These are phyloP conservation scores for Takashimella koratensis DNA, from an alignment of 1,284 basidiomycete genomes.

Conservation along the genomic window DNA sequence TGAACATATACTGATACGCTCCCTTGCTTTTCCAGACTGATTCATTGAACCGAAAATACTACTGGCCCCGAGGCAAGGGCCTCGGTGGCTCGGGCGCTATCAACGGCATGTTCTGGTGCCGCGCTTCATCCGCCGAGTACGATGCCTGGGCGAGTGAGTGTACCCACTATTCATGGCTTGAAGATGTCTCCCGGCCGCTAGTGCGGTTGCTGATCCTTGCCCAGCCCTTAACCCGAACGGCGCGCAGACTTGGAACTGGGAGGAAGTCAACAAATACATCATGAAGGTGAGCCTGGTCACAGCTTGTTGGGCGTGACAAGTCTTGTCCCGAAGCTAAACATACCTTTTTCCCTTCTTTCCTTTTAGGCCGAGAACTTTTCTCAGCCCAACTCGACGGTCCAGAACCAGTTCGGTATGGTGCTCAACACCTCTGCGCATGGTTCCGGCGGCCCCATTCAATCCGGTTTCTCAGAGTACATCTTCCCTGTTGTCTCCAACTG, in stretches of 20 bases:
- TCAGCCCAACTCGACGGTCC: constrained; percentile 39
- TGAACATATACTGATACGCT: constrained; percentile 41
- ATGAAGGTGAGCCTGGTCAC: constrained; percentile 44
- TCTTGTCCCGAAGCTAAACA: neutral
- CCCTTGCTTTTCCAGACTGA: constrained; percentile 22
- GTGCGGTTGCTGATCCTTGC: too few species aligned
- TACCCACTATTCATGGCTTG: neutral
- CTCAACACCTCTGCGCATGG: constrained; percentile 52
- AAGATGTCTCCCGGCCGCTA: too few species aligned
- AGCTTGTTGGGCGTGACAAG: too few species aligned
- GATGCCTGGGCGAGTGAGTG: constrained; percentile 49
- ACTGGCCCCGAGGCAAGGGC: constrained; percentile 64
- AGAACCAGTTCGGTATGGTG: constrained; percentile 43
- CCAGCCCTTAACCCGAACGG: constrained; percentile 39
- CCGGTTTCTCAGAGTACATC: constrained; percentile 49
- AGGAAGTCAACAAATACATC: constrained; percentile 45
- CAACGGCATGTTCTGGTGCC: constrained; percentile 64
- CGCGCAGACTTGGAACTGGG: constrained; percentile 46
- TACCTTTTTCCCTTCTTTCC: constrained; percentile 49
- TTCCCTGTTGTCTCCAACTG: constrained; percentile 56
- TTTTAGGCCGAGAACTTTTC: constrained; percentile 51
- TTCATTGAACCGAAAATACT: constrained; percentile 19
- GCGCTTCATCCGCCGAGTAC: constrained; percentile 46
- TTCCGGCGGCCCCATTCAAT: constrained; percentile 51
- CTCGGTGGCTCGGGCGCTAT: constrained; percentile 66